These are phyloP conservation scores for Penicillium samsonianum DNA, from an alignment of 495 filamentous ascomycete species.

Conservation along the genomic window DNA sequence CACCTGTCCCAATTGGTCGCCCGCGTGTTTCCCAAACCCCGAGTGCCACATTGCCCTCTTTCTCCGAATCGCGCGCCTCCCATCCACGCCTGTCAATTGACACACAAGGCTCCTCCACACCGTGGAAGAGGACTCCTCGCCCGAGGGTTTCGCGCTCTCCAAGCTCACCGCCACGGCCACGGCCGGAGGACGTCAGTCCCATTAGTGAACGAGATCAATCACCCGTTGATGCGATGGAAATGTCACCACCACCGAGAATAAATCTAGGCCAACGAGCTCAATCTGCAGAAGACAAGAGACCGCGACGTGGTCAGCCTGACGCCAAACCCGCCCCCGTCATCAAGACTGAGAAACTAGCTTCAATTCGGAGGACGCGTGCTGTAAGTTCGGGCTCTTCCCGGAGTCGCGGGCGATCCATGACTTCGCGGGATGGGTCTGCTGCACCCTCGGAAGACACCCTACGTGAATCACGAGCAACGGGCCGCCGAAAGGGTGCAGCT, in stretches of 20 bases:
- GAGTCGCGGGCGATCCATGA: conserved; percentile 60
- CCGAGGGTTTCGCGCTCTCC: conserved; percentile 44
- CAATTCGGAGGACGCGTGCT: conserved; percentile 42
- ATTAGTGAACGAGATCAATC: conserved; percentile 53
- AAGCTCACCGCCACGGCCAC: conserved; percentile 48
- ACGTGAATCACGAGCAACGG: conserved; percentile 42
- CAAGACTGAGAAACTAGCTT: conserved; percentile 41
- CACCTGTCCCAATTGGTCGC: conserved; percentile 28
- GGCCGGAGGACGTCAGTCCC: conserved; percentile 53
- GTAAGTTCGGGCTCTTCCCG: conserved; percentile 56
- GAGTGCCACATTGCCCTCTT: conserved; percentile 28
- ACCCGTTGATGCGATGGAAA: conserved; percentile 37
- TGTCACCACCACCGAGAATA: conserved; percentile 32
- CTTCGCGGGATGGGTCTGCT: conserved; percentile 52
- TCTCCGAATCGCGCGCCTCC: conserved; percentile 29
- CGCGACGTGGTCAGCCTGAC: conserved; percentile 22
- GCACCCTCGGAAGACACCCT: conserved; percentile 52
- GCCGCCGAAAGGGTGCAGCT: conserved; percentile 49
- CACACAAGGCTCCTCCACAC: conserved; percentile 49
- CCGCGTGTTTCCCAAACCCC: conserved; percentile 35
- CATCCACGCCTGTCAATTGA: conserved; percentile 45
- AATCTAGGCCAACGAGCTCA: conserved; percentile 29
- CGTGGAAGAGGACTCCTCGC: conserved; percentile 49
- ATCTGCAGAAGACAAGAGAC: conserved; percentile 28
- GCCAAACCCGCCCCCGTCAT: conserved; percentile 28